Conservation (phyloP, 495 filamentous ascomycete genomes). For the Hypoxylon trugodes region DNA sequence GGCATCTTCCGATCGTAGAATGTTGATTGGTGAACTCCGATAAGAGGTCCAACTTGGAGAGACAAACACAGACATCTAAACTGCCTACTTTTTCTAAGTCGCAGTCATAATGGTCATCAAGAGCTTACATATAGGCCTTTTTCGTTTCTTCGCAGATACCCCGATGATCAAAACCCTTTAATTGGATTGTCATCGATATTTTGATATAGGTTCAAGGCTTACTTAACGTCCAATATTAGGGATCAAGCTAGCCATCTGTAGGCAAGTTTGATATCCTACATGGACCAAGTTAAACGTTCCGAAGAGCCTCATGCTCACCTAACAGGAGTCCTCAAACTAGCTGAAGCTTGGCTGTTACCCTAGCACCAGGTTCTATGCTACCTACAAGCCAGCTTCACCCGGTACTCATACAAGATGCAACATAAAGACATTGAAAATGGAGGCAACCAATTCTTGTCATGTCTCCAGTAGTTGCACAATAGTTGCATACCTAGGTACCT, state of each 20-base stretch:
- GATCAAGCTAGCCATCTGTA: neutral
- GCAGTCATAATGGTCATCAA: neutral
- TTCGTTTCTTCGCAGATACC: constrained; percentile 5
- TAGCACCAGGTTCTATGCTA: too few relatives aligned
- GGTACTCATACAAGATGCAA: too few relatives aligned
- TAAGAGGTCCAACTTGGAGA: constrained; percentile 36
- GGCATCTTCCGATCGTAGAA: constrained; percentile 80
- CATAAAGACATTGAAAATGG: neutral
- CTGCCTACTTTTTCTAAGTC: neutral
- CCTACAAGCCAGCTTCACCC: too few relatives aligned
- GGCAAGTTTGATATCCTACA: too few relatives aligned
- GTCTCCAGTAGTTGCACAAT: too few relatives aligned
- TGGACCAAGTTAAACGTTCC: neutral
- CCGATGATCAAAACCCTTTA: constrained; percentile 7
- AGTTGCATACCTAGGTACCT: neutral
- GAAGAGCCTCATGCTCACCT: neutral
- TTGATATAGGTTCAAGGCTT: constrained; percentile 2
- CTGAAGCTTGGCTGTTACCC: too few relatives aligned
- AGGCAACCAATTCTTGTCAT: too few relatives aligned
- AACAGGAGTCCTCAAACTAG: too few relatives aligned
- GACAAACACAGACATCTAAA: neutral
- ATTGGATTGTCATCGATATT: constrained; percentile 1
- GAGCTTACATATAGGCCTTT: neutral
- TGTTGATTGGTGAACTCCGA: constrained; percentile 79
- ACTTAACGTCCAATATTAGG: neutral